Evolutionary conservation across 2,329 filamentous ascomycete genomes (phyloP), one percentile per base, ranked within the genome.

Genomic region (Fusarium sp.): DNA sequence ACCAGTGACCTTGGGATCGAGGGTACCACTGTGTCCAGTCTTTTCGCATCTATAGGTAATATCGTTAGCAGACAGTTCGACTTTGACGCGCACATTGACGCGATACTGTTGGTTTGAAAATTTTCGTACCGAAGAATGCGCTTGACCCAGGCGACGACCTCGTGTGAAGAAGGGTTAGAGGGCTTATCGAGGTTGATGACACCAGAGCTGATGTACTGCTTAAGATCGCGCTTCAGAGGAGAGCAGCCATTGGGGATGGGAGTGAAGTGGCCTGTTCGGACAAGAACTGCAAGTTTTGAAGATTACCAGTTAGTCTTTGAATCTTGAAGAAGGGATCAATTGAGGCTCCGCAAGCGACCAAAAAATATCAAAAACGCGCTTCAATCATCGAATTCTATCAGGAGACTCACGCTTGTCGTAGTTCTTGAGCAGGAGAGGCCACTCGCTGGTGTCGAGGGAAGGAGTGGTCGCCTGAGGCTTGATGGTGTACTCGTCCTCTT

Each of bases 141-240:
- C 92, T 99, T 99, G 78, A 98, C 93, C 96, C 96, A 99, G 75
- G 96, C 95, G 80, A 99, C 96, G 75, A 99, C 96, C 88, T 99
- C 96, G 89, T 99, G 96, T 80, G 93, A 96, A 76, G 95, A 98
- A 60, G 95, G 95, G 87, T 99, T 99, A 58, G 95, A 97, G 64
- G 95, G 96, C 87, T 84, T 84, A 74, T 84, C 83, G 77, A 98
- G 91, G 86, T 99, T 99, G 85, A 99, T 98, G 66, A 99, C 95
- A 85, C 96, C 96, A 73, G 94, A 97, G 83, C 93, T 95, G 82
- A 99, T 91, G 86, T 98, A 99, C 73, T 93, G 94, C 88, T 98
- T 98, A 80, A 99, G 89, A 83, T 98, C 95, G 83, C 96, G 93
- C 85, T 94, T 95, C 81, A 97, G 86, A 62, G 96, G 96, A 72